These are phyloP conservation scores for Backusella mclennaniae DNA, from an alignment of 192 early-diverging fungal species.

Conservation along the genomic window DNA sequence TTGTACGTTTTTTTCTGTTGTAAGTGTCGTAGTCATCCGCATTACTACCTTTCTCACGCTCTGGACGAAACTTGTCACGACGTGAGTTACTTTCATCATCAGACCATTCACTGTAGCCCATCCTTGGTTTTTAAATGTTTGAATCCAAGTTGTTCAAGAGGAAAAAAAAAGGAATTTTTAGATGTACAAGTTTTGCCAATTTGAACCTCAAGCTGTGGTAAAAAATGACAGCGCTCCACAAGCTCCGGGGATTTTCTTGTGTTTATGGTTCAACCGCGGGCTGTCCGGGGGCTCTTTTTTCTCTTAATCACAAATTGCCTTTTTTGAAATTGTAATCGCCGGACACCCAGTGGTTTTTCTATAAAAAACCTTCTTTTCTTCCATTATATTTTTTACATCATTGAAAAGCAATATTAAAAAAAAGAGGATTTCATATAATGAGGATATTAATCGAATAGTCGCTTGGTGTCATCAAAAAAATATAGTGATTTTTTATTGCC, in stretches of 20 bases:
- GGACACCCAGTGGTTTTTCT: too few species aligned
- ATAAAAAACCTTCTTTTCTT: too few species aligned
- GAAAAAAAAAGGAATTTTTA: neutral
- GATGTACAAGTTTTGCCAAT: too few species aligned
- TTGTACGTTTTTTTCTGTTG: constrained; percentile 28
- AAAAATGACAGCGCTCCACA: too few species aligned
- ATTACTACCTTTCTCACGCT: constrained; percentile 21
- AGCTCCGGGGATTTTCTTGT: too few species aligned
- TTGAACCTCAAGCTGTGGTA: too few species aligned
- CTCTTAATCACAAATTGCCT: too few species aligned
- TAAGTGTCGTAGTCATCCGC: constrained; percentile 27
- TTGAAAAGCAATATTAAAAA: neutral
- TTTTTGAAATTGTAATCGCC: too few species aligned
- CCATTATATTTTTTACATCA: too few species aligned
- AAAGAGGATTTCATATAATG: too few species aligned
- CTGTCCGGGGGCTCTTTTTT: too few species aligned
- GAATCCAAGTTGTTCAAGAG: constrained; percentile 10
- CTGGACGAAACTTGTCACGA: constrained; percentile 39
- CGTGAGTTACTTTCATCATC: constrained; percentile 34
- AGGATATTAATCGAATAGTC: neutral
- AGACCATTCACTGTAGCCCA: constrained; percentile 31
- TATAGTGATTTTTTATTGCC: neutral
- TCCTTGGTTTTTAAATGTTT: neutral
- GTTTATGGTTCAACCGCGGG: too few species aligned
- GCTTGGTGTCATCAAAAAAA: neutral